Percentiles rank a stretch among this genome's conserved stretches.
These are phyloP conservation scores for Gossypium schwendimanii DNA, from an alignment of 441 rosid genomes.

Conservation along the genomic window DNA sequence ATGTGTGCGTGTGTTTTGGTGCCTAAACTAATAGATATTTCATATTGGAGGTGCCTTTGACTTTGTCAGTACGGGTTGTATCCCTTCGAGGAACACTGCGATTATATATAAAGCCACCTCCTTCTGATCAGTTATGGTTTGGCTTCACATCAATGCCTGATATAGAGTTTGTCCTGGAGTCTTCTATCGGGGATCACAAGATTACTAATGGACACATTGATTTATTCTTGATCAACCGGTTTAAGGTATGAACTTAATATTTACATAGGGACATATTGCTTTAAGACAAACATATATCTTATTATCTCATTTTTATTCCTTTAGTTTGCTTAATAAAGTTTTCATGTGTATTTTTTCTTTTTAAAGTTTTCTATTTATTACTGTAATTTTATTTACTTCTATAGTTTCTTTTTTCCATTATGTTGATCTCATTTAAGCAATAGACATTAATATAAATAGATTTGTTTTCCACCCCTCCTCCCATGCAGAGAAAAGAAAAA, in stretches of 20 bases:
- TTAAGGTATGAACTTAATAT: constrained; percentile 52
- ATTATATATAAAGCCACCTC: constrained; percentile 79
- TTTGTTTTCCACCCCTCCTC: background rate
- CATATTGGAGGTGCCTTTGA: constrained; percentile 61
- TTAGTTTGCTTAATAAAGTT: background rate
- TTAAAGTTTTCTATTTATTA: background rate
- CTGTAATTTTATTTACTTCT: background rate
- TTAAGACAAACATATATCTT: background rate
- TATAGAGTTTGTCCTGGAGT: constrained; percentile 63
- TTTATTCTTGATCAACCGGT: constrained; percentile 58
- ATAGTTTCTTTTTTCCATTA: background rate
- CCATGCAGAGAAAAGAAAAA: background rate
- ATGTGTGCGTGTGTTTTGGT: too few relatives aligned
- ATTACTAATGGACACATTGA: constrained; percentile 63
- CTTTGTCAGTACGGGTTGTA: constrained; percentile 71
- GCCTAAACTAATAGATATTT: constrained; percentile 11
- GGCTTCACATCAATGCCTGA: constrained; percentile 92
- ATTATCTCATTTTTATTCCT: background rate
- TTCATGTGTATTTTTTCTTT: too few relatives aligned
- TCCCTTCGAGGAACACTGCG: constrained; percentile 79
- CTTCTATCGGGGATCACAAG: constrained; percentile 84
- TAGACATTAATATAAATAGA: background rate
- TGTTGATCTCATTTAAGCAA: background rate
- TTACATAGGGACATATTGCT: background rate
- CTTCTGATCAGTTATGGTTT: constrained; percentile 89